Evolutionary conservation across 768 basidiomycete species (phyloP).

Genomic region (Collybia mongolica): DNA sequence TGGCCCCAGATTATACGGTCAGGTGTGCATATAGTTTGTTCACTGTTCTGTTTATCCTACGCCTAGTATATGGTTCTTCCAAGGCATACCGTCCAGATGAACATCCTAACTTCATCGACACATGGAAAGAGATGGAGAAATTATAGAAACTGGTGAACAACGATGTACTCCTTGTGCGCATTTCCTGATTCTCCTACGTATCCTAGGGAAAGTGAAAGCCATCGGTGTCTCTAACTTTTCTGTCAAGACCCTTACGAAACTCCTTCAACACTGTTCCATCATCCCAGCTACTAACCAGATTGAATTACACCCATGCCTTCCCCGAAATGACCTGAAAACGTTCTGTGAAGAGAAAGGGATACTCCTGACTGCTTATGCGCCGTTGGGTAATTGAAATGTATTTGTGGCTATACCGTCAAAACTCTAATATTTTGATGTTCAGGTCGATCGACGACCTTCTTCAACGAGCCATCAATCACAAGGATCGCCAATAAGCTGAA

Average conservation of each 20-base stretch:
- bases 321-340: constrained; percentile 44
- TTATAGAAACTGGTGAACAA: constrained; percentile 23
- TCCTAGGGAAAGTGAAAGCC: constrained; percentile 37
- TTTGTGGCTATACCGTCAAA: neutral
- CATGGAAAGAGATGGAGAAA: constrained; percentile 29
- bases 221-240: constrained; percentile 64
- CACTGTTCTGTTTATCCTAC: neutral
- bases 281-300: constrained; percentile 58
- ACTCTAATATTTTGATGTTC: neutral
- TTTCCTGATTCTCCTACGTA: constrained; percentile 13
- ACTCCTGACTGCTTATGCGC: constrained; percentile 48
- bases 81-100: constrained; percentile 14
- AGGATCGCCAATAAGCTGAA: constrained; percentile 31
- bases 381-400: constrained; percentile 27
- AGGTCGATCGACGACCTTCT: constrained; percentile 24
- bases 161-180: neutral
- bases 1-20: constrained; percentile 7
- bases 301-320: constrained; percentile 55
- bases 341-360: constrained; percentile 52
- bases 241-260: constrained; percentile 36
- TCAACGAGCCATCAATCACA: constrained; percentile 29
- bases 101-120: constrained; percentile 24
- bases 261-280: constrained; percentile 44
- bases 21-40: neutral
- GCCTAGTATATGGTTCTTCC: neutral